Percentiles rank a stretch among this genome's conserved stretches.
phyloP scores from a whole-genome alignment of 306 rosid species.

The Potentilla sterilis region DNA sequence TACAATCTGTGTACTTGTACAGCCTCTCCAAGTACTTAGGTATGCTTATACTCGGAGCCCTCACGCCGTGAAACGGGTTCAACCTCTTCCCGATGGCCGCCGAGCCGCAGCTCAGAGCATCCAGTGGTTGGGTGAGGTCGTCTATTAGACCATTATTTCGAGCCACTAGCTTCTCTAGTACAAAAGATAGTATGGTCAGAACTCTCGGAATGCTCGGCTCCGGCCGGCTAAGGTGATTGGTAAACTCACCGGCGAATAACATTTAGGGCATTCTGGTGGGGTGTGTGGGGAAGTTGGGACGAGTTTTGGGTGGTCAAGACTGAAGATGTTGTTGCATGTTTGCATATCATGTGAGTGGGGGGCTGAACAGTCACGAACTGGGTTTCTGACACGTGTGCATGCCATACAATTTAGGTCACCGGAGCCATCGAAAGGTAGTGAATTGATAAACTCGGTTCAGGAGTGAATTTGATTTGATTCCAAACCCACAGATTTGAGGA shows the following conservation, averaged over 20 bases:
- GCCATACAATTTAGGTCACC: conserved; percentile 22
- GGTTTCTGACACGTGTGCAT: conserved; percentile 34
- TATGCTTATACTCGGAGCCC: conserved; percentile 81
- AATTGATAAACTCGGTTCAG: not conserved
- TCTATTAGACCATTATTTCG: conserved; percentile 58
- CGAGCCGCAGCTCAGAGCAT: conserved; percentile 33
- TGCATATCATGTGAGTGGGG: conserved; percentile 37
- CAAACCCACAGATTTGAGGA: not conserved
- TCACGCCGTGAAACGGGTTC: conserved; percentile 70
- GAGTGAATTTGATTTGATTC: conserved; percentile 11
- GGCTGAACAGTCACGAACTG: conserved; percentile 21
- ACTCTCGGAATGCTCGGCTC: conserved; percentile 64
- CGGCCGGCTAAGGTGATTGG: conserved; percentile 39
- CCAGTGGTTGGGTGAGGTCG: conserved; percentile 34
- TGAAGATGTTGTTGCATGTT: conserved; percentile 12
- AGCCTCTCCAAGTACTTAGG: conserved; percentile 91
- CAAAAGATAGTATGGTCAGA: conserved; percentile 59
- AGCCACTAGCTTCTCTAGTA: conserved; percentile 60
- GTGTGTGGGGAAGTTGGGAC: conserved; percentile 13
- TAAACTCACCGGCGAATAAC: conserved; percentile 44
- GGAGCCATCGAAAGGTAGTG: conserved; percentile 17
- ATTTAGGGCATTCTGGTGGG: conserved; percentile 51
- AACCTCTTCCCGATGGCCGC: conserved; percentile 50
- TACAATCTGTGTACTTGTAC: conserved; percentile 79
- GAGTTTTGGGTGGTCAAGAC: conserved; percentile 36